Conservation (phyloP, 768 basidiomycete species). For the Ramaria rubella region DNA sequence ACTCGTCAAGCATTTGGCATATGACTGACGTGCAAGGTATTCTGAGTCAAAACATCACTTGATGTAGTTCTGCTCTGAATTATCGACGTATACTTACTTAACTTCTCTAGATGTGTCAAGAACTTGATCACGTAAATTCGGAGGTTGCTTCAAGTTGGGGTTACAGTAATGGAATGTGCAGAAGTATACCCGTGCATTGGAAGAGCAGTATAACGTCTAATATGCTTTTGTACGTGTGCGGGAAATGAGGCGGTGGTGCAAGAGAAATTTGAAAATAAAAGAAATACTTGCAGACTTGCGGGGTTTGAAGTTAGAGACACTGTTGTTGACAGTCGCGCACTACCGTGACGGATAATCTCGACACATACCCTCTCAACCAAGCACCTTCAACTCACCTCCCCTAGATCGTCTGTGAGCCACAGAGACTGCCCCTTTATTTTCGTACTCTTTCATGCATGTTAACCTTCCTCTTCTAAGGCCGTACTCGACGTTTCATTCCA, state of each 20-base stretch:
- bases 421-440: background rate
- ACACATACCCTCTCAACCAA: background rate
- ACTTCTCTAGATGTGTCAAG: too few relatives aligned
- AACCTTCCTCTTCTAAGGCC: too few relatives aligned
- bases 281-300: background rate
- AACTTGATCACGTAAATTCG: too few relatives aligned
- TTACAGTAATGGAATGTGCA: too few relatives aligned
- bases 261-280: background rate
- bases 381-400: background rate
- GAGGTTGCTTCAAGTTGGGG: too few relatives aligned
- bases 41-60: too few relatives aligned
- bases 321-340: background rate
- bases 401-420: background rate
- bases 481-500: background rate
- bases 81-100: too few relatives aligned
- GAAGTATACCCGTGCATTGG: background rate
- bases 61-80: too few relatives aligned
- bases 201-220: background rate
- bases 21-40: too few relatives aligned
- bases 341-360: background rate
- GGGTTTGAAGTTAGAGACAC: constrained; percentile 4
- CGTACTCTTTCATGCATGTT: too few relatives aligned
- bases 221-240: background rate
- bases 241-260: background rate
- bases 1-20: too few relatives aligned